phyloP scores from a whole-genome alignment of 2,329 filamentous ascomycete species.

The Xylariaceae sp. region DNA sequence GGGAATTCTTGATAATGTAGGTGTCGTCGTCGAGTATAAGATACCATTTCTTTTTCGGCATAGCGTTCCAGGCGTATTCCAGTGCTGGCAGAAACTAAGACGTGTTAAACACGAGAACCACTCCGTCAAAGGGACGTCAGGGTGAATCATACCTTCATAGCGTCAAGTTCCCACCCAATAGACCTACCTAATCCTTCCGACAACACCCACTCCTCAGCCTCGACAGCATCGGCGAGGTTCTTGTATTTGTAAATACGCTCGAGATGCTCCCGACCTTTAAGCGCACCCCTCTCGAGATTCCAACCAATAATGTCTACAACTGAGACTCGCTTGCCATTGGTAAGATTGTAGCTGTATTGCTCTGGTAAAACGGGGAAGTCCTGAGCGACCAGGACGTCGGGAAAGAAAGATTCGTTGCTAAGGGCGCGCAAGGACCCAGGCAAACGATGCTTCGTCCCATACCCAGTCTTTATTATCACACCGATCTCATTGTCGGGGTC shows the following conservation, averaged over 20 bases:
- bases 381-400: conserved; percentile 43
- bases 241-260: conserved; percentile 30
- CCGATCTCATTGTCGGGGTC: conserved; percentile 43
- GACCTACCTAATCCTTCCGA: conserved; percentile 28
- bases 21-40: conserved; percentile 55
- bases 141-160: conserved; percentile 30
- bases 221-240: conserved; percentile 28
- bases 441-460: conserved; percentile 46
- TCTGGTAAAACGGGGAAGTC: conserved; percentile 39
- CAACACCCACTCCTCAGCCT: conserved; percentile 30
- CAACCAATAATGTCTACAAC: conserved; percentile 31
- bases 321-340: conserved; percentile 26
- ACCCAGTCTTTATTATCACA: conserved; percentile 51
- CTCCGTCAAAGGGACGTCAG: not conserved
- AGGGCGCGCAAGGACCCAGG: conserved; percentile 43
- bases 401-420: conserved; percentile 34
- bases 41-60: conserved; percentile 55
- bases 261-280: conserved; percentile 25
- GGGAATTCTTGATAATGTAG: conserved; percentile 45
- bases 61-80: conserved; percentile 43
- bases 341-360: conserved; percentile 21
- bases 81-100: conserved; percentile 49
- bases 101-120: conserved; percentile 7
- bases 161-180: conserved; percentile 32
- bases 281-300: conserved; percentile 27